These are phyloP conservation scores for Penicillium psychrosexuale DNA, from an alignment of 2,329 filamentous ascomycete genomes.

Conservation along the genomic window DNA sequence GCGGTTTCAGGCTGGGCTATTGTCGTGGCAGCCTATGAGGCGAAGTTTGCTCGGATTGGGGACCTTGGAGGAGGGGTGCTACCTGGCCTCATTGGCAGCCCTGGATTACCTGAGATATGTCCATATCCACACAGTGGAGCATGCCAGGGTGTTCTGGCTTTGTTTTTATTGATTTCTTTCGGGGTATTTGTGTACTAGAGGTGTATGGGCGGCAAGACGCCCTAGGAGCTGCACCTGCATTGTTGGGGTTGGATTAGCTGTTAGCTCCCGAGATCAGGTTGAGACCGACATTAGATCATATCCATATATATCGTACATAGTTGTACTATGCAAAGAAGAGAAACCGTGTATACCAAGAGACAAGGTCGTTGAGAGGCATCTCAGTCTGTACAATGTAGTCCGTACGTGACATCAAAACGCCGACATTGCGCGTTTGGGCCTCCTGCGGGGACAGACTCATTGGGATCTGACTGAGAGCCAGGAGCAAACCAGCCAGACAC, in stretches of 20 bases:
- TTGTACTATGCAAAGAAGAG: too few relatives aligned
- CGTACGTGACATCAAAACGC: neutral
- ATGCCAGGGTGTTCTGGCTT: neutral
- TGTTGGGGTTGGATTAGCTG: neutral
- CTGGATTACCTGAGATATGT: constrained; percentile 7
- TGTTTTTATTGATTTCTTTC: neutral
- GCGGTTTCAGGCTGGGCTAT: constrained; percentile 14
- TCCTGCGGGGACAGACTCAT: constrained; percentile 3
- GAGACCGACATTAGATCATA: neutral
- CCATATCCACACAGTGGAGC: constrained; percentile 9
- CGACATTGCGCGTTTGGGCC: neutral
- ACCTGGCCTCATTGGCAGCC: constrained; percentile 19
- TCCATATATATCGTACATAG: neutral
- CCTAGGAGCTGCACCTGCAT: neutral
- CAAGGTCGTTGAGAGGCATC: constrained; percentile 3
- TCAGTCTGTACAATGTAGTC: neutral
- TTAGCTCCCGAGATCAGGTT: neutral
- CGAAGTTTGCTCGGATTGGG: constrained; percentile 15
- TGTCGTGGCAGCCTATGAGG: constrained; percentile 17
- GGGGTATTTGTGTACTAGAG: neutral
- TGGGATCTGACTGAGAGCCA: neutral
- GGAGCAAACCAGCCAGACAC: constrained; percentile 3
- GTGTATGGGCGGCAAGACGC: neutral
- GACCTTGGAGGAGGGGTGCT: constrained; percentile 24
- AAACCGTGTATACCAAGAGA: neutral